Evolutionary conservation across 495 filamentous ascomycete species (phyloP).

Genomic region (Rhizodiscina lignyota): DNA sequence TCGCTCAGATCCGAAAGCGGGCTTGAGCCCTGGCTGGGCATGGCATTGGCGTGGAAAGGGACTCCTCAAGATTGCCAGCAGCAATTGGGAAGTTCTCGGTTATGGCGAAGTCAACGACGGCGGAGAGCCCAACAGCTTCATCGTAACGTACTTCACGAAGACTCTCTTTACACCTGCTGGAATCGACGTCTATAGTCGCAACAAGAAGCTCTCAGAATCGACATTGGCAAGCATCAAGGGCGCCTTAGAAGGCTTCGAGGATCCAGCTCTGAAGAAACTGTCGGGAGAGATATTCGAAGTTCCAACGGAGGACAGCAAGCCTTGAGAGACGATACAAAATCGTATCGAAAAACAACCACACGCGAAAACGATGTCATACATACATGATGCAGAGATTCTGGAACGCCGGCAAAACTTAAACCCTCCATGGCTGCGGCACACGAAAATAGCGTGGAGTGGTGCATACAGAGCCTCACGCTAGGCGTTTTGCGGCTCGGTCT

Average conservation of each 20-base stretch:
- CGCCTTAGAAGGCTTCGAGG: slow-evolving; percentile 19
- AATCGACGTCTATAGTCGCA: slow-evolving; percentile 51
- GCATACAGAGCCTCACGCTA: too few species aligned
- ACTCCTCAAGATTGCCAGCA: slow-evolving; percentile 42
- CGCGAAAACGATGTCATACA: too few species aligned
- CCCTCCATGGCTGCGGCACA: too few species aligned
- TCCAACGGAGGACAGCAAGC: too few species aligned
- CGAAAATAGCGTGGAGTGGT: too few species aligned
- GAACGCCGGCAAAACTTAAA: too few species aligned
- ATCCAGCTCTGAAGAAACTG: slow-evolving; percentile 20
- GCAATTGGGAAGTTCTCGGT: slow-evolving; percentile 60
- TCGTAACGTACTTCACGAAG: slow-evolving; percentile 59
- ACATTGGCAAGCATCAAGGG: slow-evolving; percentile 28
- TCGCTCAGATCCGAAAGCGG: slow-evolving; percentile 32
- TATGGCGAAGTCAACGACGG: slow-evolving; percentile 37
- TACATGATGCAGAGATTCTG: too few species aligned
- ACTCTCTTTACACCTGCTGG: slow-evolving; percentile 62
- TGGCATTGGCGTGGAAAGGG: slow-evolving; percentile 64
- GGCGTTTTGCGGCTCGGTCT: too few species aligned
- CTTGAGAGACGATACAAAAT: too few species aligned
- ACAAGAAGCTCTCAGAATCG: slow-evolving; percentile 27
- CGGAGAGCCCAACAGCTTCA: slow-evolving; percentile 29
- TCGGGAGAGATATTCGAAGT: slow-evolving; percentile 24
- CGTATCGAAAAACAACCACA: too few species aligned
- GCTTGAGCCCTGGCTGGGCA: slow-evolving; percentile 11